Conservation (phyloP, 2,329 filamentous ascomycete species). For the Clonostachys chloroleuca region DNA sequence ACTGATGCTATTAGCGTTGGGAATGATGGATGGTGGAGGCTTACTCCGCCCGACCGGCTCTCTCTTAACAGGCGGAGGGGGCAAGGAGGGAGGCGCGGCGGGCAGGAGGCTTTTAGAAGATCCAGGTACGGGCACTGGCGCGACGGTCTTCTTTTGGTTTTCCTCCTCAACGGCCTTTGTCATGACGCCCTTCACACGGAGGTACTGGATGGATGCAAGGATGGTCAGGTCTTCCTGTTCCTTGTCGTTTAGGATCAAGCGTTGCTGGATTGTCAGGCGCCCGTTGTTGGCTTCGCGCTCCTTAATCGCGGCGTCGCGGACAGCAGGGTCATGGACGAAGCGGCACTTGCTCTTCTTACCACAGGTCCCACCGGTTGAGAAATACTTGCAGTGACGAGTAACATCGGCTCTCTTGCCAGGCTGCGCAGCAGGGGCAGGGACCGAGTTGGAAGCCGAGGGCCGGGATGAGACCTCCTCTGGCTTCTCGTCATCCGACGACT, state of each 20-base stretch:
- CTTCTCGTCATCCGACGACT: slow-evolving; percentile 54
- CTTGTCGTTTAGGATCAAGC: slow-evolving; percentile 62
- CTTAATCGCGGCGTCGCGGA: slow-evolving; percentile 58
- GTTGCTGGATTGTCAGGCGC: slow-evolving; percentile 61
- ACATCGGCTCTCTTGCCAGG: slow-evolving; percentile 45
- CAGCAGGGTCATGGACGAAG: slow-evolving; percentile 63
- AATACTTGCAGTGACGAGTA: slow-evolving; percentile 67
- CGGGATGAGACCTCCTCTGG: slow-evolving; percentile 49
- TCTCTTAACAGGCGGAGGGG: slow-evolving; percentile 24
- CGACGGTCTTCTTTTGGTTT: slow-evolving; percentile 7
- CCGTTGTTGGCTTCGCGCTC: slow-evolving; percentile 63
- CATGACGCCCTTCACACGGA: slow-evolving; percentile 55
- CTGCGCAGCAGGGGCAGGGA: neutral
- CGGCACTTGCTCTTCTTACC: slow-evolving; percentile 74
- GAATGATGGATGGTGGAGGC: slow-evolving; percentile 17
- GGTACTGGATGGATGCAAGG: slow-evolving; percentile 61
- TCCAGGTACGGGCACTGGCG: slow-evolving; percentile 8
- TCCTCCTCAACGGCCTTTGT: slow-evolving; percentile 7
- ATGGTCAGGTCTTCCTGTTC: slow-evolving; percentile 64
- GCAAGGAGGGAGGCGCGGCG: slow-evolving; percentile 29
- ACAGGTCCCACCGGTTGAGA: slow-evolving; percentile 63
- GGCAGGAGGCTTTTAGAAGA: slow-evolving; percentile 23
- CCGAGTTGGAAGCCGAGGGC: slow-evolving; percentile 29
- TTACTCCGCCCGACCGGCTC: slow-evolving; percentile 18
- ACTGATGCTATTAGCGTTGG: slow-evolving; percentile 4